phyloP scores from a whole-genome alignment of 1,284 basidiomycete species.

The Trichosporon sp. region DNA sequence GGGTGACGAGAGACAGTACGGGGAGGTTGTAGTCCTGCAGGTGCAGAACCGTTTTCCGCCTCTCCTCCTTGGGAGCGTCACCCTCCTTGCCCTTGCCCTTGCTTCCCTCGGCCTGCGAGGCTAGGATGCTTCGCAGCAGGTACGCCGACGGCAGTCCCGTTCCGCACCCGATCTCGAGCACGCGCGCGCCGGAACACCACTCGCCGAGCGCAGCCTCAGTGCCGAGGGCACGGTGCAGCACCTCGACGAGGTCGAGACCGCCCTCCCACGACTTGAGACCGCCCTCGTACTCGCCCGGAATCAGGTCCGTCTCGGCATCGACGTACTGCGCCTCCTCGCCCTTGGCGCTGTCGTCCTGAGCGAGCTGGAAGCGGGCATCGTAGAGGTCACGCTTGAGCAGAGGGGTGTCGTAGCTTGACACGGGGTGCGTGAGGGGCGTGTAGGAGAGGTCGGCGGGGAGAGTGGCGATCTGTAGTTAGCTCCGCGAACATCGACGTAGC shows the following conservation, averaged over 20 bases:
- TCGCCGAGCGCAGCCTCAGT: not conserved
- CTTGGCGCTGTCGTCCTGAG: conserved; percentile 48
- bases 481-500: too few relatives aligned
- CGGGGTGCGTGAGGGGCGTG: conserved; percentile 43
- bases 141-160: conserved; percentile 82
- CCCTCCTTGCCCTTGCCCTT: not conserved
- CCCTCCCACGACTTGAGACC: conserved; percentile 99
- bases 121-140: conserved; percentile 68
- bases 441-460: conserved; percentile 53
- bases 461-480: conserved; percentile 40
- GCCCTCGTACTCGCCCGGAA: conserved; percentile 92
- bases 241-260: conserved; percentile 76
- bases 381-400: conserved; percentile 79
- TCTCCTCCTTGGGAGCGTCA: not conserved
- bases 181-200: conserved; percentile 56
- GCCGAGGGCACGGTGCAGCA: conserved; percentile 27
- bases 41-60: conserved; percentile 64
- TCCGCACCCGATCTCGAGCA: conserved; percentile 86
- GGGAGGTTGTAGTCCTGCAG: conserved; percentile 91
- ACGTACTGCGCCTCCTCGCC: conserved; percentile 60
- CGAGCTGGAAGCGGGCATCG: conserved; percentile 89
- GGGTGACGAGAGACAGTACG: conserved; percentile 77
- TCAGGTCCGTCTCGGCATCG: conserved; percentile 82
- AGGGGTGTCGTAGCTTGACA: conserved; percentile 29
- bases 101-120: not conserved